Base-by-base conservation (phyloP, 2,329 filamentous ascomycete species). In the Trichoderma cornu-damae region DNA sequence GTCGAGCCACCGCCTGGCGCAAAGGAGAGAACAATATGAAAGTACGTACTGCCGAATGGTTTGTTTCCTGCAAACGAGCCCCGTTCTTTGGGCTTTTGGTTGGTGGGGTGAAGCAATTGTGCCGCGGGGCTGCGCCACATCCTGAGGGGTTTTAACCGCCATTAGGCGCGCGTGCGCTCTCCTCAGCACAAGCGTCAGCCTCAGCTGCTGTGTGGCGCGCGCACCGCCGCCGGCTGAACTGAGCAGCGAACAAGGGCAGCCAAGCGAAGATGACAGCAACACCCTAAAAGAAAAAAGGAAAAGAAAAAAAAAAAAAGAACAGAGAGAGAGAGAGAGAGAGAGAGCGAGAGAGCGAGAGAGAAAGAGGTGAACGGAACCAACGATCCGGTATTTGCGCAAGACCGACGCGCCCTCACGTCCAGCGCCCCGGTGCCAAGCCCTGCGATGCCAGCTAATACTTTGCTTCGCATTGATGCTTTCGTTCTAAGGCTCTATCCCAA, bases 1-100 rank as follows among this genome's bases (percentile, higher is more conserved):
- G 44, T 48, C 44, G 30, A 26, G 40, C 34, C 4, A 30, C 30
- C 3, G 22, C 47, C 5, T 18, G 37, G 16, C 37, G 34, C 22
- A 32, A 32, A 32, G 49, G 37, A 42, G 30, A 42, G 53, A 57
- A 57, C 53, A 57, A 57, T 57, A 56, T 16, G 14, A 57, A 42
- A 48, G 43, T 49, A 48, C 53, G 43, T 48, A 49, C 53, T 38
- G 37, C 34, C 40, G 16, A 22, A 38, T 30, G 32, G 22, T 47
- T 37, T 55, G 50, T 47, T 55, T n/a, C 32, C 20, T 26, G 28
- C 32, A 24, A n/a, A 44, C n/a, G 18, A 44, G 6, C 26, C 18
- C 16, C 28, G 11, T 32, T n/a, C 18, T 9, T 3, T 6, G 8
- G 43, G 43, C 26, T 20, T 11, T 32, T 47, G 12, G 51, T 24